phyloP scores from a whole-genome alignment of 352 stramenopile species.

The Blastocystis sp. region DNA sequence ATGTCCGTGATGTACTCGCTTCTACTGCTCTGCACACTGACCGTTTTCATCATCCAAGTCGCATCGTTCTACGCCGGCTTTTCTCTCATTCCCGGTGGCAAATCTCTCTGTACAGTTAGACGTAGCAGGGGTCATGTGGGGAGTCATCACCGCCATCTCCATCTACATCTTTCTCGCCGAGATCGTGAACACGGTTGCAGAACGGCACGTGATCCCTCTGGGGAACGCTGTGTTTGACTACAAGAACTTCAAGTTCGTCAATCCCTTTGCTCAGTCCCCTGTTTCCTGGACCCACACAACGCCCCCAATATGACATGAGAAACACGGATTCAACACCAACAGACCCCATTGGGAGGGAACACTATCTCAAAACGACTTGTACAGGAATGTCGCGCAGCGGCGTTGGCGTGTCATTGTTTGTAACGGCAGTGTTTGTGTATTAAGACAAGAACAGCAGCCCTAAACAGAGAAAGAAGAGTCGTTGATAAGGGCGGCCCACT shows the following conservation, averaged over 20 bases:
- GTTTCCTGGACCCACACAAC: not conserved
- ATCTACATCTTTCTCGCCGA: constrained; percentile 44
- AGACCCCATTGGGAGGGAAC: too few relatives aligned
- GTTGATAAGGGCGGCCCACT: not conserved
- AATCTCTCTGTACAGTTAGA: not conserved
- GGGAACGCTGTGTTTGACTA: constrained; percentile 37
- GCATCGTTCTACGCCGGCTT: not conserved
- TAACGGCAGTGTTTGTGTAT: too few relatives aligned
- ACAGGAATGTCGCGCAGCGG: not conserved
- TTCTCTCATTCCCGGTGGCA: not conserved
- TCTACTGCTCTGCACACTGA: not conserved
- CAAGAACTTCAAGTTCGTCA: constrained; percentile 8
- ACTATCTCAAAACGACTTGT: not conserved
- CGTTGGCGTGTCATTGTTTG: not conserved
- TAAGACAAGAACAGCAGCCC: not conserved
- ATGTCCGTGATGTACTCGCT: constrained; percentile 54
- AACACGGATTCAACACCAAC: too few relatives aligned
- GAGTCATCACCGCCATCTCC: constrained; percentile 2
- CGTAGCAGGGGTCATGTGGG: constrained; percentile 21
- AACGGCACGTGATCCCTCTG: constrained; percentile 27
- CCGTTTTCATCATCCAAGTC: constrained; percentile 8
- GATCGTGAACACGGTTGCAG: constrained; percentile 26
- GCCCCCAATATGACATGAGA: too few relatives aligned
- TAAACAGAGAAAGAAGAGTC: not conserved
- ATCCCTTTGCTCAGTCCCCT: not conserved